Evolutionary conservation across 2,329 filamentous ascomycete genomes (phyloP).

Genomic region (Sporothrix brunneoviolacea): DNA sequence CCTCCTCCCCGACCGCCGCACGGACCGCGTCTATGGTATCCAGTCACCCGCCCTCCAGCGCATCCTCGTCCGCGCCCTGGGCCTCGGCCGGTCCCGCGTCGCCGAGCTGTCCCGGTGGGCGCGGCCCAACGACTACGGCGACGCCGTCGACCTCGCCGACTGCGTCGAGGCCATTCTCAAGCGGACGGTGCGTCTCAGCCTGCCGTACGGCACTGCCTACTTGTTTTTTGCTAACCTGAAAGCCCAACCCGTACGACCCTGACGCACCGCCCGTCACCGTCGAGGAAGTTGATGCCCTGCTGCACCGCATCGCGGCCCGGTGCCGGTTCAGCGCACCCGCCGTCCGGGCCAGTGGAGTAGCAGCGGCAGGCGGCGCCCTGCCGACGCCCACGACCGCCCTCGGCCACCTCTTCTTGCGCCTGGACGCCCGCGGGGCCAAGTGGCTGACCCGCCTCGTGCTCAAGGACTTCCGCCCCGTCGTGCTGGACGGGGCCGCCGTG

Average conservation of each 20-base stretch:
- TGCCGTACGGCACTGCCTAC: conserved; percentile 41
- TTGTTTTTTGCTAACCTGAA: not conserved
- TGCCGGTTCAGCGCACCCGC: conserved; percentile 64
- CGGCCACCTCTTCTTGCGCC: conserved; percentile 48
- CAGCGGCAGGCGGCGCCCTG: not conserved
- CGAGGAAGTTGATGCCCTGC: conserved; percentile 62
- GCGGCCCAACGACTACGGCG: conserved; percentile 46
- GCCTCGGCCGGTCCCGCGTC: conserved; percentile 55
- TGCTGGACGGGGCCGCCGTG: conserved; percentile 50
- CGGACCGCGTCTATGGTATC: conserved; percentile 71
- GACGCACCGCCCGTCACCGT: conserved; percentile 47
- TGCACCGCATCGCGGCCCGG: conserved; percentile 61
- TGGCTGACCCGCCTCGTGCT: conserved; percentile 80
- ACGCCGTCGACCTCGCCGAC: conserved; percentile 65
- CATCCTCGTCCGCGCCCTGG: conserved; percentile 61
- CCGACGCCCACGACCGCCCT: conserved; percentile 37
- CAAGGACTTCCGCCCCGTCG: conserved; percentile 65
- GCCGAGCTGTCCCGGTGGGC: conserved; percentile 58
- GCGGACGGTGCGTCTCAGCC: conserved; percentile 51
- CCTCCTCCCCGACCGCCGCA: conserved; percentile 67
- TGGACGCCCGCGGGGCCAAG: conserved; percentile 67
- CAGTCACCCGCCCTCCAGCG: conserved; percentile 55
- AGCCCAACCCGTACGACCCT: conserved; percentile 39
- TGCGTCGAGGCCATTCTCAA: conserved; percentile 61
- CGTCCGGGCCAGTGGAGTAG: conserved; percentile 33